Conservation (phyloP, 768 basidiomycete genomes). For the Sarcomyxa edulis region DNA sequence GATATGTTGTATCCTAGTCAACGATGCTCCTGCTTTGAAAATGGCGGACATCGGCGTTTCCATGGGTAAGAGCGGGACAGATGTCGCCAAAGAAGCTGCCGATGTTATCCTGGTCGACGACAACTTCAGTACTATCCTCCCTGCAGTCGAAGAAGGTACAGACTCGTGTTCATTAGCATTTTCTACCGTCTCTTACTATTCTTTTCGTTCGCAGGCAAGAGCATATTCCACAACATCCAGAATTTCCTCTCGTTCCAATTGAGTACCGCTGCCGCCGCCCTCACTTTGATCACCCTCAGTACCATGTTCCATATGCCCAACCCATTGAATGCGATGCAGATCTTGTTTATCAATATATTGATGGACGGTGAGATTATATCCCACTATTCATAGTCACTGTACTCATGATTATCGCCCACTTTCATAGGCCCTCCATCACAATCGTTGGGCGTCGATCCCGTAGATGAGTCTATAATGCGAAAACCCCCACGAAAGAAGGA, state of each 20-base stretch:
- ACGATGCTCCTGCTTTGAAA: slow-evolving; percentile 94
- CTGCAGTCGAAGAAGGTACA: slow-evolving; percentile 89
- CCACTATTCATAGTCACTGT: slow-evolving; percentile 2
- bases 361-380: slow-evolving; percentile 74
- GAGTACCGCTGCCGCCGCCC: slow-evolving; percentile 93
- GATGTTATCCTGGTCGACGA: slow-evolving; percentile 97
- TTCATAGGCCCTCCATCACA: slow-evolving; percentile 84
- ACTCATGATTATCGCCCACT: slow-evolving; percentile 6
- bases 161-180: not conserved
- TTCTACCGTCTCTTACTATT: slow-evolving; percentile 5
- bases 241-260: slow-evolving; percentile 97
- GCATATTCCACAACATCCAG: slow-evolving; percentile 98
- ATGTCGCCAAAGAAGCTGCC: slow-evolving; percentile 97
- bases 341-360: slow-evolving; percentile 97
- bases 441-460: slow-evolving; percentile 94
- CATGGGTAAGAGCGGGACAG: slow-evolving; percentile 98
- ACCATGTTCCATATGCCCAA: slow-evolving; percentile 88
- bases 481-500: slow-evolving; percentile 91
- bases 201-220: slow-evolving; percentile 58
- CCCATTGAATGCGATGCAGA: slow-evolving; percentile 97
- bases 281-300: slow-evolving; percentile 92
- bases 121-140: slow-evolving; percentile 91
- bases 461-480: slow-evolving; percentile 89
- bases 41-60: slow-evolving; percentile 98
- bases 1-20: slow-evolving; percentile 42